Conservation (phyloP, 768 basidiomycete species). For the Rhodotorula diobovata region DNA sequence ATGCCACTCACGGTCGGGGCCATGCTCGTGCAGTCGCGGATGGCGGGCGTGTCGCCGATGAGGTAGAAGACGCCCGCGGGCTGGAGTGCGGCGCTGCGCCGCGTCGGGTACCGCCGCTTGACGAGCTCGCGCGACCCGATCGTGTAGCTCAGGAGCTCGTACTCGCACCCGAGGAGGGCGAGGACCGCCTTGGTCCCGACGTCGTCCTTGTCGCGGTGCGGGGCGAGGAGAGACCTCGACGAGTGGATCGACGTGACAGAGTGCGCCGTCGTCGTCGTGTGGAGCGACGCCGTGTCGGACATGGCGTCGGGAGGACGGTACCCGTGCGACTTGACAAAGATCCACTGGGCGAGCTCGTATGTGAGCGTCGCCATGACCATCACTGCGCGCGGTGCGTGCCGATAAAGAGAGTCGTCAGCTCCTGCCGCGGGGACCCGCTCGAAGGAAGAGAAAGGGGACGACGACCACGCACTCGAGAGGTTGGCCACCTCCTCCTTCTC, state of each 20-base stretch:
- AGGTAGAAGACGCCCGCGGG: constrained; percentile 28
- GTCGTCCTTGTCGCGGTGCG: constrained; percentile 9
- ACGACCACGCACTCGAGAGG: constrained; percentile 16
- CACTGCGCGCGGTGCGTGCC: background rate
- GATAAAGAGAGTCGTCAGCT: background rate
- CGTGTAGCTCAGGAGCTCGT: constrained; percentile 28
- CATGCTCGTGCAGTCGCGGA: constrained; percentile 17
- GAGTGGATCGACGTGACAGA: constrained; percentile 10
- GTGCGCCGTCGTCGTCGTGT: constrained; percentile 5
- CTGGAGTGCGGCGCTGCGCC: constrained; percentile 10
- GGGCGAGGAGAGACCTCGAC: constrained; percentile 5
- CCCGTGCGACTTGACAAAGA: constrained; percentile 31
- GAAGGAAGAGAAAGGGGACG: background rate
- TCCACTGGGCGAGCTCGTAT: constrained; percentile 30
- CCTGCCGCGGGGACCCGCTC: no score
- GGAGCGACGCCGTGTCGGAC: constrained; percentile 16
- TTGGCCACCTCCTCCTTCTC: constrained; percentile 27
- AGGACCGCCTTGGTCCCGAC: constrained; percentile 23
- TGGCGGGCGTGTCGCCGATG: constrained; percentile 30
- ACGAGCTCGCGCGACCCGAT: constrained; percentile 29
- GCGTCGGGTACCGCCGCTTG: constrained; percentile 29
- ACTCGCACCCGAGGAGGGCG: constrained; percentile 23
- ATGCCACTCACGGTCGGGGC: constrained; percentile 13
- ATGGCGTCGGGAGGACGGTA: constrained; percentile 1
- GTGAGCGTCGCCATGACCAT: constrained; percentile 28